phyloP scores from a whole-genome alignment of 2,329 filamentous ascomycete genomes.

The Talaromyces sp. region DNA sequence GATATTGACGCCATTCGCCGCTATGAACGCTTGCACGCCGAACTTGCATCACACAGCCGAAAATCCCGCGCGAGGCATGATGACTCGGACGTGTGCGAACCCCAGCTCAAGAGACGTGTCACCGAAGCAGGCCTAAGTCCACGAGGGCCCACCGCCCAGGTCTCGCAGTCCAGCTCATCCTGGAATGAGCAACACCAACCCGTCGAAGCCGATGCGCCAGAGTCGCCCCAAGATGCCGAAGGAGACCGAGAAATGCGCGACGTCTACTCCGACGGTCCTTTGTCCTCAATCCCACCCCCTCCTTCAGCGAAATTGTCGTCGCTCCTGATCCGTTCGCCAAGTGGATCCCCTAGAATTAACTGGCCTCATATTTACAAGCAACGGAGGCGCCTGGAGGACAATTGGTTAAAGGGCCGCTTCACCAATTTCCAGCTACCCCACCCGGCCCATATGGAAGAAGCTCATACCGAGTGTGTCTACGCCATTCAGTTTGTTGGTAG shows the following conservation, averaged over 20 bases:
- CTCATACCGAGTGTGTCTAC: conserved; percentile 89
- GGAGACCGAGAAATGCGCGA: conserved; percentile 42
- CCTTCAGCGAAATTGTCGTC: conserved; percentile 16
- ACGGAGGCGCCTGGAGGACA: conserved; percentile 75
- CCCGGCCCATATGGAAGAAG: conserved; percentile 70
- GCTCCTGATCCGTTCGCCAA: conserved; percentile 25
- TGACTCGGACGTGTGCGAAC: conserved; percentile 45
- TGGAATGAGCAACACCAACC: conserved; percentile 45
- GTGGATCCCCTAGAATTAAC: conserved; percentile 57
- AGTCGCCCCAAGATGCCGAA: conserved; percentile 23
- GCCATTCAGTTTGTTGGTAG: conserved; percentile 82
- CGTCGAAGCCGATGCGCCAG: conserved; percentile 39
- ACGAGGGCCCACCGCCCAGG: conserved; percentile 20
- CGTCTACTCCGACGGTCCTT: conserved; percentile 16
- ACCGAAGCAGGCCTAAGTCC: conserved; percentile 40
- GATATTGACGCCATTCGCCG: conserved; percentile 58
- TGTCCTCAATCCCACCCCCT: not conserved
- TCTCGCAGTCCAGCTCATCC: conserved; percentile 3
- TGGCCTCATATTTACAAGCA: conserved; percentile 94
- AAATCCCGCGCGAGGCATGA: conserved; percentile 43
- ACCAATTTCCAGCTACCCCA: conserved; percentile 88
- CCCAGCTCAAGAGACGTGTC: conserved; percentile 48
- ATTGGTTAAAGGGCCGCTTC: conserved; percentile 81
- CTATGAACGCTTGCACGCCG: conserved; percentile 55
- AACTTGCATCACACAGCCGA: conserved; percentile 32